A percentile compares a stretch with the other conserved stretches of the same genome.
Conservation (phyloP, 768 basidiomycete genomes). For the Pholiota conissans region DNA sequence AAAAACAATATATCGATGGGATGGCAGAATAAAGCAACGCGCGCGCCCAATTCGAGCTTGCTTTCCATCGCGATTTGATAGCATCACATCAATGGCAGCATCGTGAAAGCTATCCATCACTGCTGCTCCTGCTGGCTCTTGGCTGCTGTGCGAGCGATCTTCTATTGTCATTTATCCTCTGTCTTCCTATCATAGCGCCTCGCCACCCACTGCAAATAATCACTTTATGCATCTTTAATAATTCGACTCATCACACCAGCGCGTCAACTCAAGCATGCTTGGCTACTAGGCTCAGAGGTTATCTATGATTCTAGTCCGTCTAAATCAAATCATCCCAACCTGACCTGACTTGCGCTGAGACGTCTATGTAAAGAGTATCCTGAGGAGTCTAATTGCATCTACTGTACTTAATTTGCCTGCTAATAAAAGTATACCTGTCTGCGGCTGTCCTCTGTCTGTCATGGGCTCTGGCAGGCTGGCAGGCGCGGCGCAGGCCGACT, state of each 20-base stretch:
- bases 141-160: too few species aligned
- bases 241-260: too few species aligned
- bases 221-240: too few species aligned
- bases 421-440: neutral
- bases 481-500: neutral
- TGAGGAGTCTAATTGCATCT: too few species aligned
- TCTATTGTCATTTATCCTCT: conserved; percentile 6
- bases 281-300: neutral
- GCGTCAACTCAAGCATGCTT: neutral
- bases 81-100: conserved; percentile 3
- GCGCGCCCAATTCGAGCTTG: neutral
- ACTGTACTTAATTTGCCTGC: neutral
- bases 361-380: too few species aligned
- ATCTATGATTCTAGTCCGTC: too few species aligned
- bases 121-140: neutral
- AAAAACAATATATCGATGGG: neutral
- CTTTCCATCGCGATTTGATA: neutral
- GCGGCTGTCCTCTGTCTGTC: neutral
- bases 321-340: too few species aligned
- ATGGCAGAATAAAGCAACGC: neutral
- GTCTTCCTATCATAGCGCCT: neutral
- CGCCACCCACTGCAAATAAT: neutral
- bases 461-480: too few species aligned
- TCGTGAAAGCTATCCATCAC: conserved; percentile 8
- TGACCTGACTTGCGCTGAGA: too few species aligned